Evolutionary conservation across 2,329 filamentous ascomycete species (phyloP), one percentile per base, ranked within the genome.

Genomic region (Apiospora arundinis): DNA sequence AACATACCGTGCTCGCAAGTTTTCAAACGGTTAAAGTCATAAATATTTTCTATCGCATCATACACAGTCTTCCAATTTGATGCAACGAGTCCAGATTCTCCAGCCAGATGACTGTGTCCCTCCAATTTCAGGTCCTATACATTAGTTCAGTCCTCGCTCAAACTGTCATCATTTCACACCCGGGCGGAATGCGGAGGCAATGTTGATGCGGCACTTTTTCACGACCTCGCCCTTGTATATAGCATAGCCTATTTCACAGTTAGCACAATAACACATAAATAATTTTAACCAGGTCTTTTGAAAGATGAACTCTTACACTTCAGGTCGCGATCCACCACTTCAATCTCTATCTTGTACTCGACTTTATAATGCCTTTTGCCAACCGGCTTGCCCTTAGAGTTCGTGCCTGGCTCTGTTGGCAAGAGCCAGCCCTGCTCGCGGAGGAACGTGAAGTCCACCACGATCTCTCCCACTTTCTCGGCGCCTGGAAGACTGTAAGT

Each of bases 401-500:
- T 63, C 8, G 66, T 68, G 14, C 45, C 49, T n/a, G 25, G n/a
- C 4, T 73, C 70, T 0, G 72, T 69, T 0, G 75, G 75, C 63
- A 71, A 56, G 46, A 77, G 74, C 45, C 71, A 25, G 56, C 73
- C 72, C 46, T 76, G 23, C 1, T 72, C 70, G 40, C 75, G 75
- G 16, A 79, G 74, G 45, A 75, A 74, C 11, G 76, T 78, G 68
- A 79, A 75, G 69, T 79, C 78, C 5, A 75, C 74, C n/a, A 75
- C 32, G 42, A 79, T 78, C 32, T 69, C 73, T 7, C 78, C 78
- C 28, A 75, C 72, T 42, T 72, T 69, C 67, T 79, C 72, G 14
- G 73, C 71, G 14, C 75, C 75, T 77, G 63, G 49, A 60, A 60
- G 16, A 37, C 4, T 40, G 69, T 71, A 25, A 75, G 70, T 70